These are phyloP conservation scores for Alloteropsis semialata DNA, from an alignment of 176 grass and related monocot species.

Conservation along the genomic window DNA sequence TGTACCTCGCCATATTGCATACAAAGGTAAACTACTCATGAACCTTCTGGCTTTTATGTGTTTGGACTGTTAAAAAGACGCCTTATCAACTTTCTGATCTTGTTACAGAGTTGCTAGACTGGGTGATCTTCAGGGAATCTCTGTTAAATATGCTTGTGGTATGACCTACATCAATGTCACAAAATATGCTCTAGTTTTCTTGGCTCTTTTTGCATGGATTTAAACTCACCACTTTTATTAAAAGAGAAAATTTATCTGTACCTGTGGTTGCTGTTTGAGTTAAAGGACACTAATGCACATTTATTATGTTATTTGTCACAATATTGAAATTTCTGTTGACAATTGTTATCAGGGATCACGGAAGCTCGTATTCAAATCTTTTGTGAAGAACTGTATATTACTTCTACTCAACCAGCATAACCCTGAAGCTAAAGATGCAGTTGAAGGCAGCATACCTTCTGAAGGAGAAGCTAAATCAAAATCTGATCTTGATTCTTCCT, in stretches of 20 bases:
- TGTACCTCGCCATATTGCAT: slow-evolving; percentile 60
- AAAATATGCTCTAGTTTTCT: slow-evolving; percentile 22
- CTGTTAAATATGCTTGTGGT: slow-evolving; percentile 75
- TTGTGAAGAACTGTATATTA: slow-evolving; percentile 69
- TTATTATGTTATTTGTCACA: slow-evolving; percentile 30
- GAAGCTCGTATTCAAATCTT: slow-evolving; percentile 62
- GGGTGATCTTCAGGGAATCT: slow-evolving; percentile 83
- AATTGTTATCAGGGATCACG: slow-evolving; percentile 59
- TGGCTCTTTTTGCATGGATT: neutral
- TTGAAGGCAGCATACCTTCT: slow-evolving; percentile 35
- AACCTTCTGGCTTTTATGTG: slow-evolving; percentile 6
- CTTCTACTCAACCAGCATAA: slow-evolving; percentile 52
- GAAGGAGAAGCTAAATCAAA: slow-evolving; percentile 39
- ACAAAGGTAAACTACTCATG: slow-evolving; percentile 57
- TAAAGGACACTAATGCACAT: slow-evolving; percentile 16
- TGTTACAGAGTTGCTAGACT: slow-evolving; percentile 69
- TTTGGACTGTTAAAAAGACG: neutral
- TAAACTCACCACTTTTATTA: slow-evolving; percentile 2
- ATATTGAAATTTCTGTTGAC: neutral
- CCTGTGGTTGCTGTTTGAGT: neutral
- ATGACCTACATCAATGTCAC: slow-evolving; percentile 25
- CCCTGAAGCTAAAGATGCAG: slow-evolving; percentile 28
- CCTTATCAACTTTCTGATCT: slow-evolving; percentile 33
- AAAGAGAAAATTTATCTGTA: neutral
- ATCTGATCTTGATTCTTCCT: slow-evolving; percentile 46